These are phyloP conservation scores for Aphanomyces stellatus DNA, from an alignment of 352 stramenopile species.

Conservation along the genomic window DNA sequence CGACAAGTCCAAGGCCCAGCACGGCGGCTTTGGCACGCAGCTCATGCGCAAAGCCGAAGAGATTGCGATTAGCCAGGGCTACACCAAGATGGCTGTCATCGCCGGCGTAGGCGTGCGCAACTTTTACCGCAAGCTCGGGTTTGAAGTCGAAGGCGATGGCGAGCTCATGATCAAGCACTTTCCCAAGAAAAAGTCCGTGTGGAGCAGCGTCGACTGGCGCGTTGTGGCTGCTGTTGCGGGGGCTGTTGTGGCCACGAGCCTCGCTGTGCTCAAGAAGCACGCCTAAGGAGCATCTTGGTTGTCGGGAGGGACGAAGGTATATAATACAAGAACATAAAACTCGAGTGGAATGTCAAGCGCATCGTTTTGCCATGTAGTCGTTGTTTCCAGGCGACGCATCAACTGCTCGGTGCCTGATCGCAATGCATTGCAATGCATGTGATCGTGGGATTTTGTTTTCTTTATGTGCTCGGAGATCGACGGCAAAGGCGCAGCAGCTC, in stretches of 20 bases:
- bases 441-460: too few species aligned
- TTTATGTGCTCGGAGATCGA: too few species aligned
- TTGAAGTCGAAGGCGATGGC: constrained; percentile 76
- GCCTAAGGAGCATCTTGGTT: too few species aligned
- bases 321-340: too few species aligned
- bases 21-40: constrained; percentile 83
- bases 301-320: too few species aligned
- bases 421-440: too few species aligned
- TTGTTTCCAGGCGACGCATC: too few species aligned
- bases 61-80: constrained; percentile 58
- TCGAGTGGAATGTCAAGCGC: too few species aligned
- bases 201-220: neutral
- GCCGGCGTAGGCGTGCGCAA: constrained; percentile 85
- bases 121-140: constrained; percentile 86
- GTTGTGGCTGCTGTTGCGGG: neutral
- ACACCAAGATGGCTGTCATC: constrained; percentile 82
- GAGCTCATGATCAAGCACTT: constrained; percentile 85
- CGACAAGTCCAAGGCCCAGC: constrained; percentile 58
- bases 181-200: neutral
- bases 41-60: constrained; percentile 78
- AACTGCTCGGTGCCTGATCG: too few species aligned
- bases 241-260: neutral
- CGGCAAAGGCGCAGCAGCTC: too few species aligned
- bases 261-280: constrained; percentile 11
- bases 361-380: too few species aligned